Evolutionary conservation across 1,139 yeast genomes (phyloP).

Genomic region (Debaryomyces subglobosus): DNA sequence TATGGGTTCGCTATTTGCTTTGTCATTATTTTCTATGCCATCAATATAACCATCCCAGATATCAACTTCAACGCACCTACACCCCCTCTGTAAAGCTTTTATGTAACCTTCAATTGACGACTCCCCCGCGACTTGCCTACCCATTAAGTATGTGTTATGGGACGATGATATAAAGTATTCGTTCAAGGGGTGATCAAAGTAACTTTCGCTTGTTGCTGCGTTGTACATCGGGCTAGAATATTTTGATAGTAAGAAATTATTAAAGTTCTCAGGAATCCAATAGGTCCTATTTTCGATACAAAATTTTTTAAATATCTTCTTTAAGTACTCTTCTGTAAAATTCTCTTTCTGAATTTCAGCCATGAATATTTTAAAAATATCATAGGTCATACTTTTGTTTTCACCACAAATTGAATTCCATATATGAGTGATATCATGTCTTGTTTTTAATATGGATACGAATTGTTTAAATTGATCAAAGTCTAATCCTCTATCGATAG

Average conservation of each 20-base stretch:
- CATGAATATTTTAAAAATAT: slow-evolving; percentile 52
- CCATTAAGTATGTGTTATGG: slow-evolving; percentile 89
- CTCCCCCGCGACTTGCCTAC: slow-evolving; percentile 89
- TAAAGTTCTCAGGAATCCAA: slow-evolving; percentile 54
- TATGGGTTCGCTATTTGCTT: slow-evolving; percentile 60
- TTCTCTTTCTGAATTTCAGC: slow-evolving; percentile 53
- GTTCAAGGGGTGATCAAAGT: slow-evolving; percentile 70
- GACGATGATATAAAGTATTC: slow-evolving; percentile 91
- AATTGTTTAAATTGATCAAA: slow-evolving; percentile 76
- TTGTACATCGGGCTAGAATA: slow-evolving; percentile 37
- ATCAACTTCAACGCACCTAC: slow-evolving; percentile 91
- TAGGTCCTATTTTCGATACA: slow-evolving; percentile 27
- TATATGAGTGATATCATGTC: slow-evolving; percentile 35
- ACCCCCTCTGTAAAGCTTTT: slow-evolving; percentile 87
- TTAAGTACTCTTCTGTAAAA: slow-evolving; percentile 27
- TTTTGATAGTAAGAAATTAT: slow-evolving; percentile 54
- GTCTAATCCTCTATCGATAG: slow-evolving; percentile 38
- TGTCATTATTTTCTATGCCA: slow-evolving; percentile 21
- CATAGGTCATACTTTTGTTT: slow-evolving; percentile 47
- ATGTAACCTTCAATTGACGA: slow-evolving; percentile 91
- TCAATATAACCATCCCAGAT: slow-evolving; percentile 79
- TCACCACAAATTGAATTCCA: slow-evolving; percentile 26
- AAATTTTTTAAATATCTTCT: slow-evolving; percentile 50
- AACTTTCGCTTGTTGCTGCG: slow-evolving; percentile 31
- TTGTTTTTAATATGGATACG: slow-evolving; percentile 50